A percentile compares a stretch with the other conserved stretches of the same genome.
Conservation (phyloP, 345 rosid genomes). For the Gossypium mustelinum region DNA sequence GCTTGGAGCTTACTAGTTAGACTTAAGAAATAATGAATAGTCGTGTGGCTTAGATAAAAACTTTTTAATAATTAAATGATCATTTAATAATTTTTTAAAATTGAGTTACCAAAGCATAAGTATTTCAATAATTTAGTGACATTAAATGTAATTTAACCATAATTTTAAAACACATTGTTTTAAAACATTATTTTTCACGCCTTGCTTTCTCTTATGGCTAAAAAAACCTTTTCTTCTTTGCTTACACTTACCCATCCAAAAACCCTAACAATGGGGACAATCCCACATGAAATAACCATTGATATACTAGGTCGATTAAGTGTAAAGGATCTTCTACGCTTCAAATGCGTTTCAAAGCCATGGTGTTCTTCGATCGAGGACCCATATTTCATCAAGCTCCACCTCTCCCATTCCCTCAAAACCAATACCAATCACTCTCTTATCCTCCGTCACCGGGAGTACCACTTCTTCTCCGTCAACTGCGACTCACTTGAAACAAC, state of each 20-base stretch:
- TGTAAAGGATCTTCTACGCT: constrained; percentile 31
- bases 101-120: too few species aligned
- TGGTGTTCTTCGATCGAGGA: constrained; percentile 26
- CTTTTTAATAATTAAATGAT: too few species aligned
- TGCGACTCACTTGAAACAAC: constrained; percentile 17
- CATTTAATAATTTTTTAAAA: too few species aligned
- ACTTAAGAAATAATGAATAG: too few species aligned
- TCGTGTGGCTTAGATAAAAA: too few species aligned
- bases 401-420: constrained; percentile 1
- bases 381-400: constrained; percentile 17
- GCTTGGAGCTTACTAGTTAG: too few species aligned
- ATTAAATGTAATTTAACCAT: too few species aligned
- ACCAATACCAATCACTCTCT: neutral
- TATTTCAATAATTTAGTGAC: too few species aligned
- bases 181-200: too few species aligned
- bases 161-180: too few species aligned
- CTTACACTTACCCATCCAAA: neutral
- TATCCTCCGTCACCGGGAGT: constrained; percentile 18
- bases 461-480: constrained; percentile 24
- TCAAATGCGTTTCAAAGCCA: constrained; percentile 29
- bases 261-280: neutral
- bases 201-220: too few species aligned
- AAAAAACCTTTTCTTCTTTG: too few species aligned
- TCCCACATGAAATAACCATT: neutral
- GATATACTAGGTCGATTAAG: constrained; percentile 26